Evolutionary conservation across 306 rosid genomes (phyloP).

Genomic region (Sesbania bispinosa): DNA sequence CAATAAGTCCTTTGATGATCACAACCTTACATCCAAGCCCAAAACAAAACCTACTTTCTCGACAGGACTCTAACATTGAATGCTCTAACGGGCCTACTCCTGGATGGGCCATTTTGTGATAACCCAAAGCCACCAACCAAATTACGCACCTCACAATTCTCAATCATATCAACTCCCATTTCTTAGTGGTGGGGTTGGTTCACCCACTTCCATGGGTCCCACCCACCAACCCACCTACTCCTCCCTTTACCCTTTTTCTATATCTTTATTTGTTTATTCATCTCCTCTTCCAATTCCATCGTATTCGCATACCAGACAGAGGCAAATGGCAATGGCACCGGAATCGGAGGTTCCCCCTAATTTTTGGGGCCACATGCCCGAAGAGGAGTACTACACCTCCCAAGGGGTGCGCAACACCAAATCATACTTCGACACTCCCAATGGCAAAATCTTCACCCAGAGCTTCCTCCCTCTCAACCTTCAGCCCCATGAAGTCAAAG

Average conservation of each 20-base stretch:
- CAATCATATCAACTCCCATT: not conserved
- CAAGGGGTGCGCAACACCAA: slow-evolving; percentile 73
- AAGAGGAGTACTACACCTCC: slow-evolving; percentile 84
- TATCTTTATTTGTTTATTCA: not conserved
- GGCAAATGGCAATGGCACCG: slow-evolving; percentile 12
- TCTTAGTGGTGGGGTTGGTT: slow-evolving; percentile 23
- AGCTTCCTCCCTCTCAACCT: slow-evolving; percentile 63
- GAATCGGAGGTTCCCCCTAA: slow-evolving; percentile 50
- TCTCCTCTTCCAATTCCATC: not conserved
- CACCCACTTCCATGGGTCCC: slow-evolving; percentile 23
- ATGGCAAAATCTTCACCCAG: slow-evolving; percentile 78
- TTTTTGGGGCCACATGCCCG: slow-evolving; percentile 82
- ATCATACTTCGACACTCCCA: slow-evolving; percentile 66
- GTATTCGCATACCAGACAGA: too few species aligned
- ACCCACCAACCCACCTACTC: not conserved
- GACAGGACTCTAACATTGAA: not conserved
- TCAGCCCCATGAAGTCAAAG: slow-evolving; percentile 38
- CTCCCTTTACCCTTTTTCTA: not conserved
- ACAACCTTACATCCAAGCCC: too few species aligned
- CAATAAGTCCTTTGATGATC: too few species aligned
- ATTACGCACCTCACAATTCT: not conserved
- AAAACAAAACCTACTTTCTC: too few species aligned
- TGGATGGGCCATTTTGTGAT: not conserved
- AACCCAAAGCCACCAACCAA: not conserved
- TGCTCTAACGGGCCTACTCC: not conserved